A percentile compares a stretch with the other conserved stretches of the same genome.
phyloP scores from a whole-genome alignment of 306 rosid species.

The Quercus parvula region DNA sequence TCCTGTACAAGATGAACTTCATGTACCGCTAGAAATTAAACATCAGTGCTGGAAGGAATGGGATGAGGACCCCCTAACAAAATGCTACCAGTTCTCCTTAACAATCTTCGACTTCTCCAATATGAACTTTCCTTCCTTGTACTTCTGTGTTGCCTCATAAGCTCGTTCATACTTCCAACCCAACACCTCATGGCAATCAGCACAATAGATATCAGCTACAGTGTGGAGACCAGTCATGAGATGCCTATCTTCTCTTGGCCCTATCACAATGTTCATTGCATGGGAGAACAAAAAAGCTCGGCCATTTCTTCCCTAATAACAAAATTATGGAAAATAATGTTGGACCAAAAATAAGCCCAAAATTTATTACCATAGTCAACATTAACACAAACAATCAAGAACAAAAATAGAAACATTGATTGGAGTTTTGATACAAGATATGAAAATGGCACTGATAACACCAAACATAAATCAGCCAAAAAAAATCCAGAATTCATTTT shows the following conservation, averaged over 20 bases:
- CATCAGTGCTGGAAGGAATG: slow-evolving; percentile 34
- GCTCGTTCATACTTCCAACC: slow-evolving; percentile 98
- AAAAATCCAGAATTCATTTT: no score
- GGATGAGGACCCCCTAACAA: slow-evolving; percentile 20
- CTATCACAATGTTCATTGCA: slow-evolving; percentile 75
- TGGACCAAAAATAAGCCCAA: slow-evolving; percentile 8
- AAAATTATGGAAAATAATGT: slow-evolving; percentile 28
- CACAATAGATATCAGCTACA: slow-evolving; percentile 81
- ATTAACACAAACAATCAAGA: neutral
- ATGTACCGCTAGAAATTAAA: slow-evolving; percentile 33
- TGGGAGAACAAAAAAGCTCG: slow-evolving; percentile 98
- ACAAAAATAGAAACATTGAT: neutral
- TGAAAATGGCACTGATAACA: neutral
- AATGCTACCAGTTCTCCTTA: slow-evolving; percentile 84
- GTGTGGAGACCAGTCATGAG: slow-evolving; percentile 96
- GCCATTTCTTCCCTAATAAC: slow-evolving; percentile 77
- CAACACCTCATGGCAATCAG: slow-evolving; percentile 80
- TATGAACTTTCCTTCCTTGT: slow-evolving; percentile 97
- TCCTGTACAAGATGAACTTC: slow-evolving; percentile 52
- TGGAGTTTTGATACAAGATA: neutral
- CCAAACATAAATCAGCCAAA: no score
- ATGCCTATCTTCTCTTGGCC: slow-evolving; percentile 89
- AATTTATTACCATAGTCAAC: neutral
- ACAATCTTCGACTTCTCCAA: slow-evolving; percentile 91
- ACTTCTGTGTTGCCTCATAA: slow-evolving; percentile 86